Percentiles rank a stretch among this genome's conserved stretches.
phyloP scores from a whole-genome alignment of 257 asterid genomes.

The Oldenlandia corymbosa region DNA sequence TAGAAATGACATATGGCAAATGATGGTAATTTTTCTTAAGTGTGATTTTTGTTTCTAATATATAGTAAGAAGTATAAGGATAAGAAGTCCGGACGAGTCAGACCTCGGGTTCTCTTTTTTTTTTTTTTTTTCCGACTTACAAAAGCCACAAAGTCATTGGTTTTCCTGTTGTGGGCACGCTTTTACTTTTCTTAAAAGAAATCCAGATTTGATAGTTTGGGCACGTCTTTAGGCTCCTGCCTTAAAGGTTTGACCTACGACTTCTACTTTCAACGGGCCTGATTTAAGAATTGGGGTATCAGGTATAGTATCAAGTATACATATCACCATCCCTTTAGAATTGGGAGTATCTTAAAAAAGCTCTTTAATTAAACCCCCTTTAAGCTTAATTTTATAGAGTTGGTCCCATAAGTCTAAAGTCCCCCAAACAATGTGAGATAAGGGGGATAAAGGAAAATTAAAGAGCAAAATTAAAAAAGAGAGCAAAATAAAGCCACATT shows the following conservation, averaged over 20 bases:
- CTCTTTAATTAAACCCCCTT: not conserved
- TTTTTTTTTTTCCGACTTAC: too few relatives aligned
- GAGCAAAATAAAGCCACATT: slow-evolving; percentile 16
- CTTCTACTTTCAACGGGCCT: slow-evolving; percentile 27
- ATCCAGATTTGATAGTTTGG: not conserved
- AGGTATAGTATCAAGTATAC: too few relatives aligned
- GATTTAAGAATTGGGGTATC: slow-evolving; percentile 16
- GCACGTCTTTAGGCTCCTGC: not conserved
- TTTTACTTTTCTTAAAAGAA: not conserved
- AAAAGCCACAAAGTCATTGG: too few relatives aligned
- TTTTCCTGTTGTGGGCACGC: too few relatives aligned
- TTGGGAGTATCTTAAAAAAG: too few relatives aligned
- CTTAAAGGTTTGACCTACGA: slow-evolving; percentile 32
- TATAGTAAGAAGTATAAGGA: too few relatives aligned
- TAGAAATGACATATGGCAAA: too few relatives aligned
- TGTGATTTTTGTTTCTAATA: too few relatives aligned
- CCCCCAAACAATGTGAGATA: slow-evolving; percentile 15
- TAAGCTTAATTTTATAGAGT: not conserved
- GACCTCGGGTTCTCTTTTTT: too few relatives aligned
- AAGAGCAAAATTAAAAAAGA: not conserved
- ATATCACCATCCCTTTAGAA: too few relatives aligned
- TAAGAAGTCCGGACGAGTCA: too few relatives aligned
- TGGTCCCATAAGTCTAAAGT: slow-evolving; percentile 4
- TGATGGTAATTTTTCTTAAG: too few relatives aligned
- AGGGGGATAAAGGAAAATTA: not conserved